A percentile compares a stretch with the other conserved stretches of the same genome.
Conservation (phyloP, 2,329 filamentous ascomycete genomes). For the Aplosporella prunicola region DNA sequence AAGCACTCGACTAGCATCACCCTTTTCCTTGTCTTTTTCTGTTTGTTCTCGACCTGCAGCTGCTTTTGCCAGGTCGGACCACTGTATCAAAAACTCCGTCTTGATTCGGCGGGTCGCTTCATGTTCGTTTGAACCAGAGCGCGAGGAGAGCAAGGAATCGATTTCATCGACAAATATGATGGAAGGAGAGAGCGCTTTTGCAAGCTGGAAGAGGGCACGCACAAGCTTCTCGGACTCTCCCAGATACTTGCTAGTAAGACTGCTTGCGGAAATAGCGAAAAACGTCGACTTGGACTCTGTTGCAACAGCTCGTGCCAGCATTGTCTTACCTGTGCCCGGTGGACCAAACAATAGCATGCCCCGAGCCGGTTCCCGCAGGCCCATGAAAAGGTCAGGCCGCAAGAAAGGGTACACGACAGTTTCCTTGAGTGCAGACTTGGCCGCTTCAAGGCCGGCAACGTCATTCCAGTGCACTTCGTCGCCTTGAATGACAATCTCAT, state of each 20-base stretch:
- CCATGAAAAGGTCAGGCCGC: conserved; percentile 90
- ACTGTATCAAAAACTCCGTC: conserved; percentile 95
- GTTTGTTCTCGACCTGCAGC: conserved; percentile 72
- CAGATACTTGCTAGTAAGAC: conserved; percentile 88
- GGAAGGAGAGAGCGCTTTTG: conserved; percentile 78
- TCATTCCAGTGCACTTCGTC: conserved; percentile 94
- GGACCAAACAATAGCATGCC: conserved; percentile 96
- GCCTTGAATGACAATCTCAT: conserved; percentile 89
- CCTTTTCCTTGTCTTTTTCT: conserved; percentile 57
- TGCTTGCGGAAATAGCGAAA: conserved; percentile 93
- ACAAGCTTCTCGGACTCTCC: conserved; percentile 97
- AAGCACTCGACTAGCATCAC: conserved; percentile 79
- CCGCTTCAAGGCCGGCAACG: conserved; percentile 79
- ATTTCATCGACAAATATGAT: conserved; percentile 99
- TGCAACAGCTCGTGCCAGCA: conserved; percentile 88
- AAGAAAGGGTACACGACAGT: conserved; percentile 96
- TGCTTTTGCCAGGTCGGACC: conserved; percentile 86
- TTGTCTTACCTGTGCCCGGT: conserved; percentile 96
- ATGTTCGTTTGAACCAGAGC: conserved; percentile 76
- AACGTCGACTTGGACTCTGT: conserved; percentile 93
- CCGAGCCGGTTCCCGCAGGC: conserved; percentile 81
- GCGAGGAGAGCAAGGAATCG: conserved; percentile 78
- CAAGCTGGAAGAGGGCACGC: conserved; percentile 79
- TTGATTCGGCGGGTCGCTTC: conserved; percentile 92
- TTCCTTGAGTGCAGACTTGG: conserved; percentile 87